These are phyloP conservation scores for Debaryomyces tyrocola DNA, from an alignment of 805 yeast genomes.

Conservation along the genomic window DNA sequence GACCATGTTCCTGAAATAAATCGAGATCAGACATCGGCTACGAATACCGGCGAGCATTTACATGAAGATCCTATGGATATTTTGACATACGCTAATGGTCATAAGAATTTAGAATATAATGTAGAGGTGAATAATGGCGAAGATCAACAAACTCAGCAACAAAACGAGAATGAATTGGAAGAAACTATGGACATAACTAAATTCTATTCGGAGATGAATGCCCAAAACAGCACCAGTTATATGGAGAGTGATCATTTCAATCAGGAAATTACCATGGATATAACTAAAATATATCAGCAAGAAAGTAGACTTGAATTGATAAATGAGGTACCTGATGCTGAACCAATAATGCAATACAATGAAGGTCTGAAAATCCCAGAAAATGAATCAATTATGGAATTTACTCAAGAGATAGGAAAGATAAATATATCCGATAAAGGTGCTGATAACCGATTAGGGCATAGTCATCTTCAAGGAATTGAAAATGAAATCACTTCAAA, in stretches of 20 bases:
- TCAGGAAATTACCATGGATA: slow-evolving; percentile 5
- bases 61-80: background rate
- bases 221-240: background rate
- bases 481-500: background rate
- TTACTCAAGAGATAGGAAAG: slow-evolving; percentile 1
- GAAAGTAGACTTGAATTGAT: background rate
- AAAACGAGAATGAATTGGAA: slow-evolving; percentile 4
- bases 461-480: background rate
- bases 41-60: no score
- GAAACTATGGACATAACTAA: slow-evolving; percentile 16
- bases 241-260: background rate
- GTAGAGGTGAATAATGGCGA: background rate
- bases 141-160: background rate
- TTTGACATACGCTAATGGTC: background rate
- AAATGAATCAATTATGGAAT: background rate
- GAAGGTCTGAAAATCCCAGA: background rate
- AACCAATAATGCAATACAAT: background rate
- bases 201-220: background rate
- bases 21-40: background rate
- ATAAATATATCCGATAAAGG: background rate
- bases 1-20: background rate
- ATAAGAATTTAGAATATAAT: background rate
- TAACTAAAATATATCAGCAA: background rate
- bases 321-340: background rate
- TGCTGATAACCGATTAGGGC: background rate